Base-by-base conservation (phyloP, 768 basidiomycete genomes). In the Fomitopsis serialis region DNA sequence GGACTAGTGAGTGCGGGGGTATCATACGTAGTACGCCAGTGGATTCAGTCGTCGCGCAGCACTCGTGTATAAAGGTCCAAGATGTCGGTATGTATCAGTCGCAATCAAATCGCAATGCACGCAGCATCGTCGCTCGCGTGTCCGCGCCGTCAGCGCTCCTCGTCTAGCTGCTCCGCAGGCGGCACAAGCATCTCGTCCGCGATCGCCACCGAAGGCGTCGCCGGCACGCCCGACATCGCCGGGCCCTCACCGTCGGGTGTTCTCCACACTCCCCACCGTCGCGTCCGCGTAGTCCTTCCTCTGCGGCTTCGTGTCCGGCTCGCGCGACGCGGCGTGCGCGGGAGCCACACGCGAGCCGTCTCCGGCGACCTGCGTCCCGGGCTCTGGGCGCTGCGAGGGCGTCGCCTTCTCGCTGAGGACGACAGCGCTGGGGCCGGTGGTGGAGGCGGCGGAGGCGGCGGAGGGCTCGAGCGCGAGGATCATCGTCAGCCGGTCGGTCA, bases 401-500 rank as follows among this genome's bases (percentile, higher is more conserved):
- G 25, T 22, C 32, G 36, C 25, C 27, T 25, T 44, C n/a, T 13
- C 37, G 13, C 37, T 32, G 29, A 32, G 29, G 6, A 21, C 15
- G 42, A 52, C 25, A 36, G n/a, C 42, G 37, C 2, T 1, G 13
- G 17, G 47, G 34, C 27, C 23, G 27, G 22, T 5, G 17, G 29
- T 5, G 22, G 15, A 10, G n/a, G 54, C 11, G 6, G 29, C 29
- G 29, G 29, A 32, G 29, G 29, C 6, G 6, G 29, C 29, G 29
- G 5, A 35, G 53, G 54, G 59, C 27, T 72, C 71, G 62, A 70
- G 66, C 42, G 69, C 67, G 29, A 78, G 68, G 6, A 74, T 74
- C 9, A 62, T 75, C 40, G 78, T 78, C 7, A 90, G 70, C 45
- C 78, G 74, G 55, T 80, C 76, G 63, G 80, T 75, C 35, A 90